A percentile compares a stretch with the other conserved stretches of the same genome.
These are phyloP conservation scores for Shiraia bambusicola DNA, from an alignment of 2,329 filamentous ascomycete genomes.

Conservation along the genomic window DNA sequence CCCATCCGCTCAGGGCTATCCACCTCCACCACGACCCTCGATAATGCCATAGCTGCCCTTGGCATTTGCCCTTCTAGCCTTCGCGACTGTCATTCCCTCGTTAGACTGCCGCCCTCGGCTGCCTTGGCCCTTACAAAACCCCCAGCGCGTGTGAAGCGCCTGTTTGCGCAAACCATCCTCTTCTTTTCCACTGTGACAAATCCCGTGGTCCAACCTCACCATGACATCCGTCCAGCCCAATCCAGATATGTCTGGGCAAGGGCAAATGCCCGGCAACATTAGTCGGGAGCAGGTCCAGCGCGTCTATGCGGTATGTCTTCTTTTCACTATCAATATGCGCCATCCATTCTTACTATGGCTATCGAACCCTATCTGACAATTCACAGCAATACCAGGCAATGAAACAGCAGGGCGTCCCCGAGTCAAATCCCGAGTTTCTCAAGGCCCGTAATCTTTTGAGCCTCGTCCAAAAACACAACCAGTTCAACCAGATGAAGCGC, in stretches of 20 bases:
- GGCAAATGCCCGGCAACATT: constrained; percentile 64
- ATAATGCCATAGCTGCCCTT: constrained; percentile 40
- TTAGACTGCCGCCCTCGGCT: constrained; percentile 22
- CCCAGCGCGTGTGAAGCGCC: constrained; percentile 21
- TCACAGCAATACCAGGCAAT: constrained; percentile 82
- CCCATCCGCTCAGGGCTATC: constrained; percentile 26
- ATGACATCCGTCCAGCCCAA: constrained; percentile 83
- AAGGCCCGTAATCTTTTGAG: constrained; percentile 76
- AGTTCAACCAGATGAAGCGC: constrained; percentile 46
- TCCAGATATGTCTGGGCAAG: constrained; percentile 66
- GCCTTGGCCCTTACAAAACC: constrained; percentile 16
- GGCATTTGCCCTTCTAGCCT: constrained; percentile 24
- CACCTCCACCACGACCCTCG: constrained; percentile 31
- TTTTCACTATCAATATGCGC: constrained; percentile 3
- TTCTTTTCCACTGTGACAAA: constrained; percentile 5
- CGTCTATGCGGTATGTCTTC: constrained; percentile 62
- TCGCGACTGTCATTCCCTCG: constrained; percentile 28
- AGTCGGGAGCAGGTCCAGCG: constrained; percentile 79
- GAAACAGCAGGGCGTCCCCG: constrained; percentile 79
- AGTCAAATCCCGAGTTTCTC: constrained; percentile 82
- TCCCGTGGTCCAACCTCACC: constrained; percentile 18
- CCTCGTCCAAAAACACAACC: constrained; percentile 66
- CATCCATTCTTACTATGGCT: constrained; percentile 4
- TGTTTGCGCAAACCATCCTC: constrained; percentile 12
- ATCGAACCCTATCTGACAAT: constrained; percentile 39